phyloP scores from a whole-genome alignment of 192 early-diverging fungal genomes.

The Coemansia sp. region DNA sequence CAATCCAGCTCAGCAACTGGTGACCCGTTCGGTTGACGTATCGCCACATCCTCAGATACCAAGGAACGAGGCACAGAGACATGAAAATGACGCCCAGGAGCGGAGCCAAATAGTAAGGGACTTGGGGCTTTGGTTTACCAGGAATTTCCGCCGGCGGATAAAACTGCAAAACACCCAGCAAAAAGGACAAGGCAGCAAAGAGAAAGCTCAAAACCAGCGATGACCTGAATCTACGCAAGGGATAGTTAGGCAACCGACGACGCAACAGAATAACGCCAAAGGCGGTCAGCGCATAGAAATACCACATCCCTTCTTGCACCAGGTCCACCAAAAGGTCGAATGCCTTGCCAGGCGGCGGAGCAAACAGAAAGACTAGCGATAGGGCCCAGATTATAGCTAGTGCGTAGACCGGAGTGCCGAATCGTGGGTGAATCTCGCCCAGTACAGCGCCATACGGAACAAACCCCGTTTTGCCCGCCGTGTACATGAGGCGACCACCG shows the following conservation, averaged over 20 bases:
- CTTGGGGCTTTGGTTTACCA: slow-evolving; percentile 22
- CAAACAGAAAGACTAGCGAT: slow-evolving; percentile 51
- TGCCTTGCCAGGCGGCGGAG: slow-evolving; percentile 54
- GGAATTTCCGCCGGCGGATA: slow-evolving; percentile 43
- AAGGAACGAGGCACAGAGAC: slow-evolving; percentile 31
- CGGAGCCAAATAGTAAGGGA: slow-evolving; percentile 46
- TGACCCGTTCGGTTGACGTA: slow-evolving; percentile 36
- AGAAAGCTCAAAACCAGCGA: slow-evolving; percentile 37
- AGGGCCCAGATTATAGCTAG: slow-evolving; percentile 48
- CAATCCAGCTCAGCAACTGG: slow-evolving; percentile 40
- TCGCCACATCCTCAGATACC: slow-evolving; percentile 46
- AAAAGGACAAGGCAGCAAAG: slow-evolving; percentile 38
- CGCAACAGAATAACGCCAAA: slow-evolving; percentile 56
- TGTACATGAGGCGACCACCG: slow-evolving; percentile 54
- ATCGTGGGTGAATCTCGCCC: slow-evolving; percentile 44
- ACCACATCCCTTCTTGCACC: slow-evolving; percentile 58
- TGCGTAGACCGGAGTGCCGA: slow-evolving; percentile 53
- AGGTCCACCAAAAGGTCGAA: slow-evolving; percentile 60
- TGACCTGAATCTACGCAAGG: slow-evolving; percentile 36
- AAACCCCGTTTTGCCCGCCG: slow-evolving; percentile 53
- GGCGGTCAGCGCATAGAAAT: slow-evolving; percentile 58
- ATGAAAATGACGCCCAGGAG: slow-evolving; percentile 44
- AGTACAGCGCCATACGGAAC: slow-evolving; percentile 51
- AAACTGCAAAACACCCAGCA: slow-evolving; percentile 42
- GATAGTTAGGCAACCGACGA: slow-evolving; percentile 38